Percentiles rank a stretch among this genome's conserved stretches.
Evolutionary conservation across 306 rosid genomes (phyloP).

Genomic region (Herpetospermum pedunculosum): DNA sequence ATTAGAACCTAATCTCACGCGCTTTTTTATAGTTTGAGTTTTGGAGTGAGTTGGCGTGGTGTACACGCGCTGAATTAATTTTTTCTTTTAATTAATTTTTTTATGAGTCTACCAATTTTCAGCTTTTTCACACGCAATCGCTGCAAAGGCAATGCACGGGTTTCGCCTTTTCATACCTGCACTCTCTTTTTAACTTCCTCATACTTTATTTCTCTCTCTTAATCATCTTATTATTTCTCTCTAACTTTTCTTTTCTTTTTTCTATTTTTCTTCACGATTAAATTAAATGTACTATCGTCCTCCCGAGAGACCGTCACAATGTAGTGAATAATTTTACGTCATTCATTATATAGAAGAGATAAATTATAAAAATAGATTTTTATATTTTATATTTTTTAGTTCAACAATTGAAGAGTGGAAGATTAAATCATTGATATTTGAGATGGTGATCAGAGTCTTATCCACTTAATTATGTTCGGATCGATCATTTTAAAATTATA

Average conservation of each 20-base stretch:
- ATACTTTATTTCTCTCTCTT: conserved; percentile 20
- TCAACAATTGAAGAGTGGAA: too few species aligned
- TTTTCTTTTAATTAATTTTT: not conserved
- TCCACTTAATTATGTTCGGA: too few species aligned
- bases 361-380: too few species aligned
- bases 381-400: too few species aligned
- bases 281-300: not conserved
- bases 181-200: conserved; percentile 13
- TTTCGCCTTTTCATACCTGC: conserved; percentile 45
- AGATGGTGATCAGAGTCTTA: too few species aligned
- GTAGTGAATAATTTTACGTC: too few species aligned
- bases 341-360: too few species aligned
- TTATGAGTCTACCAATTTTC: conserved; percentile 34
- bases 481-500: too few species aligned
- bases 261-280: not conserved
- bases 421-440: too few species aligned
- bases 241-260: conserved; percentile 14
- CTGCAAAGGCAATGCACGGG: conserved; percentile 57
- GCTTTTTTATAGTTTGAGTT: not conserved
- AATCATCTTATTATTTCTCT: not conserved
- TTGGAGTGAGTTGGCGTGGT: not conserved
- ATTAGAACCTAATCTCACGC: conserved; percentile 12
- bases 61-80: not conserved
- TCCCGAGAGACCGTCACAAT: too few species aligned
- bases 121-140: conserved; percentile 67